phyloP scores from a whole-genome alignment of 208 protist species.

The Phytomonas sp. region DNA sequence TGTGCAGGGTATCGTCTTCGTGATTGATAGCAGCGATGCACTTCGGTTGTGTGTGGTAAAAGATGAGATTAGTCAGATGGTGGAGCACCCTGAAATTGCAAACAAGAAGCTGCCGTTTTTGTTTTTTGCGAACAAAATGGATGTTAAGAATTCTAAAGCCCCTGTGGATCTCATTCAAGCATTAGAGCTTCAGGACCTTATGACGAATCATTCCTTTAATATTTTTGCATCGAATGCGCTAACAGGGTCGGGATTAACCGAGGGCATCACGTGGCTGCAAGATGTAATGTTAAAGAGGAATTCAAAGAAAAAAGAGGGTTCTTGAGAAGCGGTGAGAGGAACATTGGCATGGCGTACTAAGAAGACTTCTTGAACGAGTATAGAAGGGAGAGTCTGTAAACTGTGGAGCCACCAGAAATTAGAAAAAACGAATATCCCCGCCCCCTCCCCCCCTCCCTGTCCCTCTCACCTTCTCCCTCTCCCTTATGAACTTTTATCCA shows the following conservation, averaged over 20 bases:
- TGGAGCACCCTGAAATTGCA: constrained; percentile 51
- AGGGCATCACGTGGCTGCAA: constrained; percentile 73
- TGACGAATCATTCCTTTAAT: constrained; percentile 73
- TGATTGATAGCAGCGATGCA: constrained; percentile 87
- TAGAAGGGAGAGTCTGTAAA: not conserved
- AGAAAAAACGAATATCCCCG: constrained; percentile 1
- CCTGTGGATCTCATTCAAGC: constrained; percentile 72
- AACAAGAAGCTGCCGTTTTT: constrained; percentile 46
- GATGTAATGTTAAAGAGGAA: constrained; percentile 28
- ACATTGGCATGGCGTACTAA: not conserved
- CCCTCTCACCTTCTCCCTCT: not conserved
- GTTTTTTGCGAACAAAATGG: constrained; percentile 91
- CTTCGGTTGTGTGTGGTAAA: constrained; percentile 83
- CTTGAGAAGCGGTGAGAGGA: constrained; percentile 1
- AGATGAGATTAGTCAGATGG: constrained; percentile 77
- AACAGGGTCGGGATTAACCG: constrained; percentile 46
- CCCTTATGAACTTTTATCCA: too few species aligned
- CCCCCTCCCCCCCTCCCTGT: not conserved
- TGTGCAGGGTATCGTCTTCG: constrained; percentile 91
- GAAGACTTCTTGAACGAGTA: not conserved
- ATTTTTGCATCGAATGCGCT: constrained; percentile 78
- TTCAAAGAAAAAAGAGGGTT: constrained; percentile 26
- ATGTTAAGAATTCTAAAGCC: constrained; percentile 75
- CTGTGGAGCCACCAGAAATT: not conserved
- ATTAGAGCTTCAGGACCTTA: constrained; percentile 55